Evolutionary conservation across 441 rosid species (phyloP).

Genomic region (Mallotus repandus): DNA sequence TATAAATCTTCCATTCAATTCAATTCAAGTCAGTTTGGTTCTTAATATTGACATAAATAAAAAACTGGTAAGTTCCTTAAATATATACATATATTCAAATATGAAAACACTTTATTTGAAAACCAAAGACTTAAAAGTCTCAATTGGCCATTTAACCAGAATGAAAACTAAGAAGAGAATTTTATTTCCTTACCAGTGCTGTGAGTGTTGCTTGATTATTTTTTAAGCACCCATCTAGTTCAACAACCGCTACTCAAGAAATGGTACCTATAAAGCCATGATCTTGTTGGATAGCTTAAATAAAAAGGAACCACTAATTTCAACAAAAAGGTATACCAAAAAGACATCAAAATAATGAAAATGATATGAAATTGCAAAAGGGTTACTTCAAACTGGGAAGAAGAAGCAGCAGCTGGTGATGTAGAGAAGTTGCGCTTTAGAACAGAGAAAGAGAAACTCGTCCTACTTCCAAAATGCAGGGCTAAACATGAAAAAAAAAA

Average conservation of each 20-base stretch:
- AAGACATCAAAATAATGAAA: neutral
- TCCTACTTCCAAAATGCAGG: no score
- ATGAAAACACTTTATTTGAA: neutral
- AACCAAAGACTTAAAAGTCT: neutral
- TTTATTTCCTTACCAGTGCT: neutral
- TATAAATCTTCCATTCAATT: neutral
- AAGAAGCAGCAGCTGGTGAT: conserved; percentile 30
- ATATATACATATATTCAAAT: neutral
- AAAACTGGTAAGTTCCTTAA: neutral
- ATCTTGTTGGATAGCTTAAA: neutral
- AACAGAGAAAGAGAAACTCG: conserved; percentile 11
- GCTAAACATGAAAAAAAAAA: no score
- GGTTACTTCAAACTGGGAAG: conserved; percentile 31
- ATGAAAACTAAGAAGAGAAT: neutral
- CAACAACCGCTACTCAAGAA: neutral
- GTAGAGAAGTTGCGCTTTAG: conserved; percentile 37
- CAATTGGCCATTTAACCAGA: neutral
- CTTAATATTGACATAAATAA: neutral
- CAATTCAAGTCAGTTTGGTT: neutral
- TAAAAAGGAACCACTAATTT: neutral
- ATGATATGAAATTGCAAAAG: neutral
- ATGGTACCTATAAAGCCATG: neutral
- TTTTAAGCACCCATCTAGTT: neutral
- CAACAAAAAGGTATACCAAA: neutral
- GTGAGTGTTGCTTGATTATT: neutral